Evolutionary conservation across 306 rosid genomes (phyloP), one percentile per base, ranked within the genome.

Genomic region (Oemleria cerasiformis): DNA sequence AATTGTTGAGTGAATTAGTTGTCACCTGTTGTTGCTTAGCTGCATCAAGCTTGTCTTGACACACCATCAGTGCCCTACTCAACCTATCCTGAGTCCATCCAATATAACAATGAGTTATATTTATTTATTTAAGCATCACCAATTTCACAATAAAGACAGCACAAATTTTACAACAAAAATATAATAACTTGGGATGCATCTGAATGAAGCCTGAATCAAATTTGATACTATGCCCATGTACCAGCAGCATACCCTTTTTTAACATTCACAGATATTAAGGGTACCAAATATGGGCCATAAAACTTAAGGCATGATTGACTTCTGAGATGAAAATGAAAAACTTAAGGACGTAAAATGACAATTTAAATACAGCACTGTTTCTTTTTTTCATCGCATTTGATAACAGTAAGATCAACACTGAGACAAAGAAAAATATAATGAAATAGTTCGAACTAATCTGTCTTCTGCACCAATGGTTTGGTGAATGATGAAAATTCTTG

Each of bases 21-120:
- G 79, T 84, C 41, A 17, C 40, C 74, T 77, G 79, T 69, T 94
- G 97, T 60, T 80, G 87, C 86, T 81, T 94, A 38, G 95, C 90
- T 34, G 92, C 70, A 81, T 91, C 99, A 11, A 36, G 89, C 87
- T 85, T 91, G 77, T 94, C 99, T 68, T 94, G 97, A 81, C 97
- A 94, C 20, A 94, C 99, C 96, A 89, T 91, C 51, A 94, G 80
- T 51, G 95, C 88, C 70, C 99, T 86, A 64, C 87, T 88, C 81
- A 94, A 78, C 84, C 62, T 91, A 70, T 94, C 99, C 97, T 94
- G 92, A 30, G 36, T 30, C 36, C 78, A 81, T 57, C 64, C 73
- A 77, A 50, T 64, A 23, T 10, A 49, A 72, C 21, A 14, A 77
- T 72, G 36, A 30, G 3, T 30, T 30, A n/a, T n/a, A n/a, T n/a